Percentiles rank a stretch among this genome's conserved stretches.
These are phyloP conservation scores for Orbilia oligospora DNA, from an alignment of 2,329 filamentous ascomycete species.

Conservation along the genomic window DNA sequence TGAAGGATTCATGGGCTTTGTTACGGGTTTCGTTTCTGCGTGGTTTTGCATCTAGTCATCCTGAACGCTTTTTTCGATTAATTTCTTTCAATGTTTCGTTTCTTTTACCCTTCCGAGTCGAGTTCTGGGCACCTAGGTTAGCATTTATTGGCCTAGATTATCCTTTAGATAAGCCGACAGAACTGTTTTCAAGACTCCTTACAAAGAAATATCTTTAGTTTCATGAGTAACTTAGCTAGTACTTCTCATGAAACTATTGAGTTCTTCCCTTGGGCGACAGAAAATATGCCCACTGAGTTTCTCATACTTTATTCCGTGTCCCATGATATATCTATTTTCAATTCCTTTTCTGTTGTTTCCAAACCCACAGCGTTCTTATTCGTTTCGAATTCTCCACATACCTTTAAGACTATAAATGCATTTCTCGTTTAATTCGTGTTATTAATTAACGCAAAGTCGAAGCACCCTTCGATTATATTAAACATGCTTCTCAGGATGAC, in stretches of 20 bases:
- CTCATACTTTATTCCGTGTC: no score
- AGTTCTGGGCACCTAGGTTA: background rate
- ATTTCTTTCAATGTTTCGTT: background rate
- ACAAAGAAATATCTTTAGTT: background rate
- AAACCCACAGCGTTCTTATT: no score
- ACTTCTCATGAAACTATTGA: conserved; percentile 2
- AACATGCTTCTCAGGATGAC: no score
- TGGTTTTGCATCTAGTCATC: background rate
- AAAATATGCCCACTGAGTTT: no score
- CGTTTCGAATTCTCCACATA: no score
- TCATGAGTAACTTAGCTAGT: background rate
- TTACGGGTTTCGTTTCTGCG: background rate
- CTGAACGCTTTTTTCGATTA: background rate
- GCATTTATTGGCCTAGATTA: background rate
- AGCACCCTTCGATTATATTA: no score
- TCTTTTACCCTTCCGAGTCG: background rate
- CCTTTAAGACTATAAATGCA: no score
- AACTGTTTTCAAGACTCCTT: background rate
- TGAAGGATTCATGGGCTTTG: background rate
- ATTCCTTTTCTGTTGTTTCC: no score
- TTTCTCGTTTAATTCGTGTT: no score
- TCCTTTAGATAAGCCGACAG: background rate
- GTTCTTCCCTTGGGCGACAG: no score
- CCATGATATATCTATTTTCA: no score
- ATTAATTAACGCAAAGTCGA: no score